Evolutionary conservation across 164 flowering plant species (phyloP), one percentile per base, ranked within the genome.

Genomic region (Annona squamosa): DNA sequence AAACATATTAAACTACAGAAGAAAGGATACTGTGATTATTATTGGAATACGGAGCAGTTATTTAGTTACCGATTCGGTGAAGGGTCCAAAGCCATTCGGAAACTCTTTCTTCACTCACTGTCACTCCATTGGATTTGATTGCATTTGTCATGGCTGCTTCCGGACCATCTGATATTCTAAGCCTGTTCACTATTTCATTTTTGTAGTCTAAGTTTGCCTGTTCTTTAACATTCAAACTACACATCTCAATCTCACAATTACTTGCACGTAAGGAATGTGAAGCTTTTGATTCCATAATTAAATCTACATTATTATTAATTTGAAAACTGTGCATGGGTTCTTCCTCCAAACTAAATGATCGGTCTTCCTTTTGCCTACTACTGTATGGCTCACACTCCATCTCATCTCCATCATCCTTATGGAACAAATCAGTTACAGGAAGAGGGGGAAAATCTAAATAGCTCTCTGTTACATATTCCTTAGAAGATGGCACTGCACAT

Each of bases 41-140:
- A 26, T 26, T 26, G 37, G 37, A 26, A 26, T 26, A 26, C 37
- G 0, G 52, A 48, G 17, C 9, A 52, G 6, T 52, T 52, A 52
- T 52, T 47, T n/a, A 41, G n/a, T 52, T 85, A 92, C 97, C 97
- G 78, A 92, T 92, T 67, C 83, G 83, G 79, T 92, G 97, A 81
- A 92, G 89, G n/a, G 95, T 92, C 97, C 97, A 92, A 70, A 89
- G 93, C 97, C 97, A 92, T 76, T 92, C 95, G 48, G 95, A 87
- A 66, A 88, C 91, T 82, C 84, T 85, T 18, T 86, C 91, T 77
- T 83, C 92, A 82, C 79, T 78, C 37, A 69, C 80, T 68, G 77
- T 48, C 74, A 70, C 82, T 72, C 72, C 82, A 57, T 79, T 77
- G 69, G 88, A 79, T 17, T 79, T 72, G 37, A 71, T 76, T 67